Conservation (phyloP, 495 filamentous ascomycete species). For the Halenospora varia region DNA sequence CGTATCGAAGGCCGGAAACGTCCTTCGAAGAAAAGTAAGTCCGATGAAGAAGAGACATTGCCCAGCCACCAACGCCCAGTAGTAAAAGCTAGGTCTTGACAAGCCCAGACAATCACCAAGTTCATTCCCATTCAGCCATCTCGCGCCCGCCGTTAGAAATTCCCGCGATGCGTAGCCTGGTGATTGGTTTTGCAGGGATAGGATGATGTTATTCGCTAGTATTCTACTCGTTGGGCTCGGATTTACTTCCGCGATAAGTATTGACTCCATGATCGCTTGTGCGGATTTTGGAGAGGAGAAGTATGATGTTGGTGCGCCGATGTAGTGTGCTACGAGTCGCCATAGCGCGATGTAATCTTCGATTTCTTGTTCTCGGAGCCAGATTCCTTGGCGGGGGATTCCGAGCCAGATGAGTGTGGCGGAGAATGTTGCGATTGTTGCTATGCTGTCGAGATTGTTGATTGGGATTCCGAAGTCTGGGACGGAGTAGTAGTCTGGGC, state of each 20-base stretch:
- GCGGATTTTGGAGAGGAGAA: conserved; percentile 53
- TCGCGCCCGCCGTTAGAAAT: conserved; percentile 61
- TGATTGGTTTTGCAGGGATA: conserved; percentile 54
- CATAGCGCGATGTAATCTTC: conserved; percentile 70
- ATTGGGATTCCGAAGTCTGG: conserved; percentile 60
- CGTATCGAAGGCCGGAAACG: conserved; percentile 54
- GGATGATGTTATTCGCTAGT: conserved; percentile 72
- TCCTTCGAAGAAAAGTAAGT: conserved; percentile 49
- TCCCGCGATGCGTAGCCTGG: conserved; percentile 57
- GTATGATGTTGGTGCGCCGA: conserved; percentile 59
- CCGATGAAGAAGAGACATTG: conserved; percentile 64
- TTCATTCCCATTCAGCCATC: conserved; percentile 66
- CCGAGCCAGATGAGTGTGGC: conserved; percentile 62
- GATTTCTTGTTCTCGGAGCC: conserved; percentile 55
- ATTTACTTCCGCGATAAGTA: conserved; percentile 57
- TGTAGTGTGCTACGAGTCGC: conserved; percentile 68
- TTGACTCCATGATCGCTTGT: conserved; percentile 59
- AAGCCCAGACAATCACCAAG: conserved; percentile 59
- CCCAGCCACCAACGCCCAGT: conserved; percentile 57
- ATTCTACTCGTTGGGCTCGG: conserved; percentile 56
- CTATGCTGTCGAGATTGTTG: conserved; percentile 71
- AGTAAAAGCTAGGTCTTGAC: conserved; percentile 49
- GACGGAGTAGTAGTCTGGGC: conserved; percentile 60
- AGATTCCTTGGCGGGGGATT: conserved; percentile 71
- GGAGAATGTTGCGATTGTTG: conserved; percentile 66